These are phyloP conservation scores for Apiotrichum gamsii DNA, from an alignment of 1,284 basidiomycete genomes.

Conservation along the genomic window DNA sequence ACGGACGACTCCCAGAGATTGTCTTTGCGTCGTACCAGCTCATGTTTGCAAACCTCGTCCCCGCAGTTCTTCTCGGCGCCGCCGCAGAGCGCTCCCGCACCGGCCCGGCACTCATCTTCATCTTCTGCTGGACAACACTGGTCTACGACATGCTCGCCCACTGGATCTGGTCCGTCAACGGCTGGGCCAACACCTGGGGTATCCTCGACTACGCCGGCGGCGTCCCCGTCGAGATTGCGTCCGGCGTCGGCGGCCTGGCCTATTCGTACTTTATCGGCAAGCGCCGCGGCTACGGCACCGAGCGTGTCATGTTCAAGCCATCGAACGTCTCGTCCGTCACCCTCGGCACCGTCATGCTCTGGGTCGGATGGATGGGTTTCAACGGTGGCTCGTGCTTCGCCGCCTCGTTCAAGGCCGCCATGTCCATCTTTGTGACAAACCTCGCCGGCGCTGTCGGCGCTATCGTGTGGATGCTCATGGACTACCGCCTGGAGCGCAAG, in stretches of 20 bases:
- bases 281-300: constrained; percentile 61
- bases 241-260: constrained; percentile 77
- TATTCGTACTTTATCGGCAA: constrained; percentile 63
- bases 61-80: constrained; percentile 53
- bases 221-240: constrained; percentile 87
- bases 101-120: constrained; percentile 78
- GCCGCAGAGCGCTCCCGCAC: constrained; percentile 84
- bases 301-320: constrained; percentile 81
- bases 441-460: constrained; percentile 53
- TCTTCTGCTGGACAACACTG: constrained; percentile 65
- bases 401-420: constrained; percentile 79
- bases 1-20: constrained; percentile 52
- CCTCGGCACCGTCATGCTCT: constrained; percentile 80
- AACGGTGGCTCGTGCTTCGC: constrained; percentile 71
- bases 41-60: constrained; percentile 50
- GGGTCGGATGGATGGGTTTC: constrained; percentile 70
- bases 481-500: constrained; percentile 73
- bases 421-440: constrained; percentile 85
- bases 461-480: constrained; percentile 81
- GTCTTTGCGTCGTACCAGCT: constrained; percentile 79
- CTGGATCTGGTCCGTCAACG: constrained; percentile 69
- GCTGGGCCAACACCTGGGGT: constrained; percentile 87
- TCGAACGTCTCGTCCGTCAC: constrained; percentile 77
- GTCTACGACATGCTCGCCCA: constrained; percentile 69
- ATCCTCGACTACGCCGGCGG: constrained; percentile 75